A percentile compares a stretch with the other conserved stretches of the same genome.
phyloP scores from a whole-genome alignment of 768 basidiomycete genomes.

The Amanita rubescens region DNA sequence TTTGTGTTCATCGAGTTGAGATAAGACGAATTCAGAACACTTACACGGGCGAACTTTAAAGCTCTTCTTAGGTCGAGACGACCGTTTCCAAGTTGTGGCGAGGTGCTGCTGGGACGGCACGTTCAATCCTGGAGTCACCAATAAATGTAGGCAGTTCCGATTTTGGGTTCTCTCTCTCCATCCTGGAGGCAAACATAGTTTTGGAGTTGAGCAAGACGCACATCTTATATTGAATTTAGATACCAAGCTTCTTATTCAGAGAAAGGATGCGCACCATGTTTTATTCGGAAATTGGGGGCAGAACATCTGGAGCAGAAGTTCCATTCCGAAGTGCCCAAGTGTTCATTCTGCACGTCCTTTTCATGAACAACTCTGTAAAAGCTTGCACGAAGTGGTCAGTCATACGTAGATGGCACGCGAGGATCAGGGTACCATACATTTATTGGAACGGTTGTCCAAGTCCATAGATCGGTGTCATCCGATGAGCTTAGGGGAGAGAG shows the following conservation, averaged over 20 bases:
- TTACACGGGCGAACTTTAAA: no score
- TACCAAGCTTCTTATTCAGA: neutral
- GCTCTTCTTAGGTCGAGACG: no score
- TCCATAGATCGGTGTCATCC: slow-evolving; percentile 65
- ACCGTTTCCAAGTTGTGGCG: no score
- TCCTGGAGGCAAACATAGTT: slow-evolving; percentile 63
- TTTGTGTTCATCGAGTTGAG: no score
- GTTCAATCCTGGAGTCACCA: no score
- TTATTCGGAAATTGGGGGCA: slow-evolving; percentile 42
- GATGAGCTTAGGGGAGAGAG: no score
- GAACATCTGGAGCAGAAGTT: slow-evolving; percentile 61
- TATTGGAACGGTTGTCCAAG: slow-evolving; percentile 47
- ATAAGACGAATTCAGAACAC: no score
- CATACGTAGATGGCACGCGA: neutral
- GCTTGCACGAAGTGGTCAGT: no score
- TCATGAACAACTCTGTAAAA: slow-evolving; percentile 57
- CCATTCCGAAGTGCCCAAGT: slow-evolving; percentile 45
- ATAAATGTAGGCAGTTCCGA: no score
- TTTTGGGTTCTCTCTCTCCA: slow-evolving; percentile 39
- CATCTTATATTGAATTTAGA: slow-evolving; percentile 24
- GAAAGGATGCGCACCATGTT: slow-evolving; percentile 30
- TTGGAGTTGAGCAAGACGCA: slow-evolving; percentile 42
- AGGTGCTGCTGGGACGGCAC: no score
- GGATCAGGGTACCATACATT: slow-evolving; percentile 38
- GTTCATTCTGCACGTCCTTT: slow-evolving; percentile 43